Base-by-base conservation (phyloP, 2,329 filamentous ascomycete species). In the Balansia obtecta region DNA sequence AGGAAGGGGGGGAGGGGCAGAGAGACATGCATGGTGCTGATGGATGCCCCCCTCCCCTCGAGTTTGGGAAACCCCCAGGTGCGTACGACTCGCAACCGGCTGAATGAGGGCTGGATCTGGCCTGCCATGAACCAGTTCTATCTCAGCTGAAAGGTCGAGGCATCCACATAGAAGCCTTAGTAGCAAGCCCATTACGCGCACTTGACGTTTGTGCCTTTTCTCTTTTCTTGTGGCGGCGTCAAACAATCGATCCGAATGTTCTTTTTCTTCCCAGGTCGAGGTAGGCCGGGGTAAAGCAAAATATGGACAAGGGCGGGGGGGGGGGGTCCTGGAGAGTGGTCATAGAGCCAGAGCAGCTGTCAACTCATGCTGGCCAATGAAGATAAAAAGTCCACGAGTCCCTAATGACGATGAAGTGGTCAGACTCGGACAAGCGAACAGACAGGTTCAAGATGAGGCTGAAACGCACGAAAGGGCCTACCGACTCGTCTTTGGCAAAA, bases 241-340 rank as follows among this genome's bases (percentile, higher is more conserved):
- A 20, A 48, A 45, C 16, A 43, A 27, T 18, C 42, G 38, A 18
- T 20, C 30, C 34, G 22, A 20, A 10, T 27, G 11, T 34, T 33
- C 20, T 40, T 13, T 44, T 13, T 30, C 33, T 12, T 15, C 5
- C 11, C 41, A 34, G 32, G 32, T 30, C 40, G 27, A 43, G 22
- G 44, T 34, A 27, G 16, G 2, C 39, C 9, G 39, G 2, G 27
- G 27, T 27, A 8, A 27, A 27, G 27, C 4, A 8, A 8, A 27
- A 7, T 2, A 20, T 39, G 27, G 38, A 41, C 8, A 13, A 13
- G 41, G 34, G 18, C 34, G 33, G 41, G 20, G 33, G 20, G 20
- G n/a, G n/a, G n/a, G n/a, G n/a, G n/a, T n/a, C n/a, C 22, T 38
- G 39, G 40, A 52, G 27, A 52, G 33, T 22, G 51, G 45, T 42